Percentiles rank a stretch among this genome's conserved stretches.
phyloP scores from a whole-genome alignment of 2,329 filamentous ascomycete genomes.

The Phaeophleospora eucalypticola region DNA sequence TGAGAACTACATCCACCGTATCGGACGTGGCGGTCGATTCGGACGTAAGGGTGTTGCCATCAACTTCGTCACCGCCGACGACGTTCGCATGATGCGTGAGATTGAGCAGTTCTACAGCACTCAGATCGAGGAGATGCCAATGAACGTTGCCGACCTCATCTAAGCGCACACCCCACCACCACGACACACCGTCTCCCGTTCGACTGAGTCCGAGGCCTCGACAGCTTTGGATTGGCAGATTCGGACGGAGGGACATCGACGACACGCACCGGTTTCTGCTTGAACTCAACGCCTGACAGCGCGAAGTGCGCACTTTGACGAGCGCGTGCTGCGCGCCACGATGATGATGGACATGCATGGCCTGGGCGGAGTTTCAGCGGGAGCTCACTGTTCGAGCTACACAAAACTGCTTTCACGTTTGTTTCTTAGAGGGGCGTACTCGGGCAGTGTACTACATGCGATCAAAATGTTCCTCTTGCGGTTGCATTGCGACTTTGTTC shows the following conservation, averaged over 20 bases:
- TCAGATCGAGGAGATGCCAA: conserved; percentile 99
- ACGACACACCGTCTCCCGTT: conserved; percentile 20
- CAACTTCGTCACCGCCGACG: conserved; percentile 99
- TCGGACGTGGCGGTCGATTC: conserved; percentile 99
- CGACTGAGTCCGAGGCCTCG: conserved; percentile 20
- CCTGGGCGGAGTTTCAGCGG: conserved; percentile 22
- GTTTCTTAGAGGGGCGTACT: conserved; percentile 27
- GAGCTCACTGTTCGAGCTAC: conserved; percentile 14
- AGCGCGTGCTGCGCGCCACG: conserved; percentile 13
- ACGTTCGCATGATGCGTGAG: conserved; percentile 99
- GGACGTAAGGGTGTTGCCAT: conserved; percentile 99
- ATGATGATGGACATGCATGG: conserved; percentile 28
- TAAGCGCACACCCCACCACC: conserved; percentile 26
- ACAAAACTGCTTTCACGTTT: conserved; percentile 26
- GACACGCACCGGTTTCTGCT: conserved; percentile 16
- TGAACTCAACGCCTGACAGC: conserved; percentile 15
- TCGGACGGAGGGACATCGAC: conserved; percentile 19
- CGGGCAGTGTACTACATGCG: conserved; percentile 24
- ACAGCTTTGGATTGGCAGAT: conserved; percentile 7
- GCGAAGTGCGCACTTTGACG: conserved; percentile 16
- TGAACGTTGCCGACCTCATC: conserved; percentile 64
- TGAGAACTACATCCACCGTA: conserved; percentile 99
- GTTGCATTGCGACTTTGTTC: conserved; percentile 31
- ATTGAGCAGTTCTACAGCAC: conserved; percentile 99
- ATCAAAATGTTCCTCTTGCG: conserved; percentile 30